Conservation (phyloP, 2,329 filamentous ascomycete species). For the Colletotrichum lupini region DNA sequence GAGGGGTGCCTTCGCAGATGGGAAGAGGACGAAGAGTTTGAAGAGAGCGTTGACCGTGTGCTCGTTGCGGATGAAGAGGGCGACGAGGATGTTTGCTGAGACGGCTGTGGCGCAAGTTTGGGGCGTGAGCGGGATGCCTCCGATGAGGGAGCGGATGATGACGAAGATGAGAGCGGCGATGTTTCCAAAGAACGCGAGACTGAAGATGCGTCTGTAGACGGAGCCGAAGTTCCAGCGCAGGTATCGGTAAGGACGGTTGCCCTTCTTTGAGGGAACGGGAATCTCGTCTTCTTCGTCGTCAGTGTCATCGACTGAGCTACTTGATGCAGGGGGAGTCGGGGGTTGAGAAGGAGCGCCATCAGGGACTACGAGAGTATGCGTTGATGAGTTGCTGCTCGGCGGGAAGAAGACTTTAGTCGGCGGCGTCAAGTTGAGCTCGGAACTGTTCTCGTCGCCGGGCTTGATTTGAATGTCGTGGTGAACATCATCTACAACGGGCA, state of each 20-base stretch:
- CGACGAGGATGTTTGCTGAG: constrained; percentile 55
- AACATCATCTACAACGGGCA: constrained; percentile 10
- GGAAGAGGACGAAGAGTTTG: constrained; percentile 55
- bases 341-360: neutral
- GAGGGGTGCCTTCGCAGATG: constrained; percentile 56
- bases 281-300: constrained; percentile 41
- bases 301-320: neutral
- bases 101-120: constrained; percentile 47
- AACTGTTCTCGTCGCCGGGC: neutral
- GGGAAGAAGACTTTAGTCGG: constrained; percentile 16
- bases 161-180: constrained; percentile 56
- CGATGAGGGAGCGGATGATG: constrained; percentile 39
- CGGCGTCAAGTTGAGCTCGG: neutral
- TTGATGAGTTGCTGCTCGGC: constrained; percentile 19
- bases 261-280: constrained; percentile 50
- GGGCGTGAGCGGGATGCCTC: constrained; percentile 28
- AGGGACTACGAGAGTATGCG: constrained; percentile 16
- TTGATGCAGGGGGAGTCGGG: neutral
- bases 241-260: constrained; percentile 50
- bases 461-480: neutral
- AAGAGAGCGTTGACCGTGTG: constrained; percentile 64
- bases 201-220: constrained; percentile 67
- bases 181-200: constrained; percentile 62
- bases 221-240: constrained; percentile 59
- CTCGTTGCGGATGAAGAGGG: constrained; percentile 66